phyloP scores from a whole-genome alignment of 139 green algal genomes.

The Monoraphidium neglectum region DNA sequence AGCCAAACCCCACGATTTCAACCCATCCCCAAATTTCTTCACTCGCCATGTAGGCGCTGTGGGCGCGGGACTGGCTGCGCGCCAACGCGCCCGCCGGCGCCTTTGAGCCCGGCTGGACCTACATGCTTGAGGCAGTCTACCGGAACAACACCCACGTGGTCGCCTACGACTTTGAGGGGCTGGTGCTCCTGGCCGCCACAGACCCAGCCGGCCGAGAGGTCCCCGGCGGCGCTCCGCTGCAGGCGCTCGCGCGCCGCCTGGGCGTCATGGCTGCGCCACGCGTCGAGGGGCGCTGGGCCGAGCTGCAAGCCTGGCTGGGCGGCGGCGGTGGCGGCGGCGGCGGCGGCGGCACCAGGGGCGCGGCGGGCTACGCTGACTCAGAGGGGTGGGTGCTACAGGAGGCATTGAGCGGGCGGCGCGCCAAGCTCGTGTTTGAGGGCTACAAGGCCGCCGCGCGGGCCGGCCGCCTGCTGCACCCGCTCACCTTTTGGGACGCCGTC shows the following conservation, averaged over 20 bases:
- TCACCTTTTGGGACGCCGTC: constrained; percentile 34
- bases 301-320: constrained; percentile 13
- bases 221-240: neutral
- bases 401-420: neutral
- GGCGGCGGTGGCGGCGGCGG: neutral
- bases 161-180: constrained; percentile 30
- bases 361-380: neutral
- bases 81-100: neutral
- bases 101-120: constrained; percentile 36
- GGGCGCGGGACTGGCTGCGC: constrained; percentile 21
- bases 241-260: constrained; percentile 8
- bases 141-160: constrained; percentile 23
- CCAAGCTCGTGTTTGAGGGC: constrained; percentile 17
- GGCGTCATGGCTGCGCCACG: constrained; percentile 23
- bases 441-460: neutral
- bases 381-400: constrained; percentile 36
- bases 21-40: neutral
- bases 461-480: constrained; percentile 17
- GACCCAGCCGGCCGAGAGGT: constrained; percentile 15
- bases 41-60: constrained; percentile 20
- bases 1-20: neutral
- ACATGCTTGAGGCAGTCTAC: constrained; percentile 38
- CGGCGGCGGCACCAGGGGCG: neutral
- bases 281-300: neutral
- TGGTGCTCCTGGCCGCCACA: constrained; percentile 31